These are phyloP conservation scores for Amaranthus palmeri DNA, from an alignment of 148 eudicot genomes.

Conservation along the genomic window DNA sequence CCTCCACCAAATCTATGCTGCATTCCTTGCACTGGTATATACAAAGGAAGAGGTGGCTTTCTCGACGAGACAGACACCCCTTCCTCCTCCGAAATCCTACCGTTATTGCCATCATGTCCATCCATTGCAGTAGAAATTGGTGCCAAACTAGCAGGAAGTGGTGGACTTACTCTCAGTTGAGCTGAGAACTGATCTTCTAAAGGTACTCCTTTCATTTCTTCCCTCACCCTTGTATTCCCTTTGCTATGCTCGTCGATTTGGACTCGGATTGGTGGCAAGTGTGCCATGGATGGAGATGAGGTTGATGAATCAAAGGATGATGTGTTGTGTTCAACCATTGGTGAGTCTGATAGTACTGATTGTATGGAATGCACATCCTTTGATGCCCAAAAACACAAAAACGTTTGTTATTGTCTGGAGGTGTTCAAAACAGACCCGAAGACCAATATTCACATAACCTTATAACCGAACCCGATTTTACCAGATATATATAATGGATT, in stretches of 20 bases:
- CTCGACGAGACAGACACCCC: constrained; percentile 22
- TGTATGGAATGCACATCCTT: constrained; percentile 33
- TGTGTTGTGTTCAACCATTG: constrained; percentile 43
- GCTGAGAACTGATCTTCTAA: constrained; percentile 46
- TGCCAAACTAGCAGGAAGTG: constrained; percentile 16
- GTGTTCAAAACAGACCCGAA: no score
- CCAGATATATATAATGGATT: no score
- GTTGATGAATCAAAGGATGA: constrained; percentile 64
- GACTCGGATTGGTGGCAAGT: constrained; percentile 56
- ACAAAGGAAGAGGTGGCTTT: constrained; percentile 66
- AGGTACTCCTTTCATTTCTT: constrained; percentile 32
- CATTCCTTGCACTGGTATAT: not conserved
- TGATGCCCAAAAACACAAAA: no score
- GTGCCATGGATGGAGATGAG: constrained; percentile 63
- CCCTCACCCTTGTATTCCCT: constrained; percentile 13
- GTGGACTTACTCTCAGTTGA: constrained; percentile 37
- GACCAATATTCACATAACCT: no score
- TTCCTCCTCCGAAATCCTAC: constrained; percentile 40
- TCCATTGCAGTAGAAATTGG: constrained; percentile 17
- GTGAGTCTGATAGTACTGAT: constrained; percentile 37
- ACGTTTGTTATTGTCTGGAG: no score
- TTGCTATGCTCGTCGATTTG: constrained; percentile 31
- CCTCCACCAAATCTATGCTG: constrained; percentile 42
- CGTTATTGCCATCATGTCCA: not conserved
- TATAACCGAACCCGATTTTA: no score